Conservation (phyloP, 1,284 basidiomycete genomes). For the Apiotrichum mycotoxinovorans region DNA sequence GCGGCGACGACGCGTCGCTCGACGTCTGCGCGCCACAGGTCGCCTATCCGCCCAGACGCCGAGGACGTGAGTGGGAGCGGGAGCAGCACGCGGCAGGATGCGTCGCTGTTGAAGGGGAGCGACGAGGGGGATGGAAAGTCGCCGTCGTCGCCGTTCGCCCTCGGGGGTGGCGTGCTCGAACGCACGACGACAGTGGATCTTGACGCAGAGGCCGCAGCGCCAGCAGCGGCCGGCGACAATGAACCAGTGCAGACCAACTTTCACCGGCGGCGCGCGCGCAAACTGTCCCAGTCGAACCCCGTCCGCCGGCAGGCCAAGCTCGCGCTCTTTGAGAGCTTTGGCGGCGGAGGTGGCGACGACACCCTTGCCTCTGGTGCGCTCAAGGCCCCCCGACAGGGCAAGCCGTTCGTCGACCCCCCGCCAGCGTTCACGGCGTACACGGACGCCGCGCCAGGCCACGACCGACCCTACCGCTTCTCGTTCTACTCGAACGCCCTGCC, state of each 20-base stretch:
- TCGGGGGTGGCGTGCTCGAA: slow-evolving; percentile 2
- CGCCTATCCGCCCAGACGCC: not conserved
- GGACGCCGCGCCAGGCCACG: slow-evolving; percentile 60
- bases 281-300: slow-evolving; percentile 73
- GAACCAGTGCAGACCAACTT: slow-evolving; percentile 37
- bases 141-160: slow-evolving; percentile 1
- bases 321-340: slow-evolving; percentile 78
- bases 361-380: slow-evolving; percentile 30
- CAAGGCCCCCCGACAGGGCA: slow-evolving; percentile 40
- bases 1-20: not conserved
- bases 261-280: slow-evolving; percentile 64
- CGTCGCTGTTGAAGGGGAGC: not conserved
- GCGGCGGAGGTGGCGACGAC: slow-evolving; percentile 31
- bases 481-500: slow-evolving; percentile 95
- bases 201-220: slow-evolving; percentile 25
- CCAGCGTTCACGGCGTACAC: slow-evolving; percentile 34
- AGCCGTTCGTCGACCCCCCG: slow-evolving; percentile 9
- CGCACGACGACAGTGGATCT: slow-evolving; percentile 29
- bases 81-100: slow-evolving; percentile 13
- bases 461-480: slow-evolving; percentile 93
- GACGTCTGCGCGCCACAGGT: not conserved
- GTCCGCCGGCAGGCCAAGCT: slow-evolving; percentile 70
- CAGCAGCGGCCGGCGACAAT: slow-evolving; percentile 19
- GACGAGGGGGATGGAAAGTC: slow-evolving; percentile 4
- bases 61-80: slow-evolving; percentile 5